Percentiles rank a stretch among this genome's conserved stretches.
Conservation (phyloP, 768 basidiomycete genomes). For the Crucibulum laeve region DNA sequence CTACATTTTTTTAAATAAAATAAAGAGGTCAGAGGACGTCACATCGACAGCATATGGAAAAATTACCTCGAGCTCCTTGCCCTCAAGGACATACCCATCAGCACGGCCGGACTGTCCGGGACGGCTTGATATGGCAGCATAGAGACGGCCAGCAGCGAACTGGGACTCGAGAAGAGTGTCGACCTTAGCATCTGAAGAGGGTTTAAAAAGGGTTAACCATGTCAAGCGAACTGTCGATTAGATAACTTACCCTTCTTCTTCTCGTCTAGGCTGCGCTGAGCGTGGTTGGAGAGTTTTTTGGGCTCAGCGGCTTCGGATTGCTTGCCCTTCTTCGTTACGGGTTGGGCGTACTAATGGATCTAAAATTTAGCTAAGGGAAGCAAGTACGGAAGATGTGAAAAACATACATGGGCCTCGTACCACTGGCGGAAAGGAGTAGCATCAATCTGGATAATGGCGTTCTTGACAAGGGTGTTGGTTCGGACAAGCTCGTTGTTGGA, state of each 20-base stretch:
- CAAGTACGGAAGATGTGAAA: background rate
- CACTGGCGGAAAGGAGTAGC: conserved; percentile 99
- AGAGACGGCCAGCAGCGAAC: conserved; percentile 92
- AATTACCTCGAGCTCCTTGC: conserved; percentile 93
- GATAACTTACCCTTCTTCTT: conserved; percentile 78
- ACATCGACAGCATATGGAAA: background rate
- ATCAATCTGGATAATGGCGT: conserved; percentile 95
- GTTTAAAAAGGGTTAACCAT: background rate
- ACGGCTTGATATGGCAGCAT: conserved; percentile 89
- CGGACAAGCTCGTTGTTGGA: conserved; percentile 99
- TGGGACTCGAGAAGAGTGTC: conserved; percentile 87
- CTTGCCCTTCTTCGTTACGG: conserved; percentile 90
- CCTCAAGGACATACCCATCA: conserved; percentile 97
- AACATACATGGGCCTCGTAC: conserved; percentile 95
- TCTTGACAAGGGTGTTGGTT: conserved; percentile 98
- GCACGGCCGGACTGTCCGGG: conserved; percentile 96
- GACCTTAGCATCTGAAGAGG: conserved; percentile 73
- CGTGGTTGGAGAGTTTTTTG: conserved; percentile 88
- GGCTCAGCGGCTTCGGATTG: conserved; percentile 46
- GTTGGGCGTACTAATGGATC: conserved; percentile 78
- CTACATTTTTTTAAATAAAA: conserved; percentile 28
- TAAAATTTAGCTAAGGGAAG: conserved; percentile 6
- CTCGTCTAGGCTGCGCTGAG: conserved; percentile 80
- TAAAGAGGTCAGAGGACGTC: background rate
- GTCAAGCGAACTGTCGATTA: background rate